phyloP scores from a whole-genome alignment of 108 stramenopile genomes.

The Bacterosira constricta region DNA sequence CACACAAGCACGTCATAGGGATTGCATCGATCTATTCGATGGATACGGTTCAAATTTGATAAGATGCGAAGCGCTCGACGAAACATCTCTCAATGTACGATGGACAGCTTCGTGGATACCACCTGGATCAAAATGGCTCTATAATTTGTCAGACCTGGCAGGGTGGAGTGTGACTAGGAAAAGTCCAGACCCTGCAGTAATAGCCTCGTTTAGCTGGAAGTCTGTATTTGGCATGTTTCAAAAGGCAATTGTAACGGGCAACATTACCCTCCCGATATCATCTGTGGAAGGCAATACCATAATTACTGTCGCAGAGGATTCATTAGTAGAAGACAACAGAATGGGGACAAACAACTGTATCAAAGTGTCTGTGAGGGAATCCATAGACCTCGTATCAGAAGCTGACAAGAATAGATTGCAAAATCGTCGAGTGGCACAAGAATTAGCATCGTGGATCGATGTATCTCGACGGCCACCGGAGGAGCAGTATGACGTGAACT shows the following conservation, averaged over 20 bases:
- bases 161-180: constrained; percentile 6
- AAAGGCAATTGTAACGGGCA: constrained; percentile 15
- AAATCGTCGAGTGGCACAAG: constrained; percentile 26
- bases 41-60: constrained; percentile 10
- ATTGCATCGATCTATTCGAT: constrained; percentile 29
- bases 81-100: constrained; percentile 21
- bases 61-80: constrained; percentile 21
- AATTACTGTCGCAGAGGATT: constrained; percentile 4
- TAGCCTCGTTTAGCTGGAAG: constrained; percentile 17
- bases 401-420: constrained; percentile 15
- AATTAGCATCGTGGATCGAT: constrained; percentile 23
- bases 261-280: constrained; percentile 25
- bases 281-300: constrained; percentile 23
- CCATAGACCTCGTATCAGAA: constrained; percentile 22
- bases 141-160: neutral
- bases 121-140: constrained; percentile 18
- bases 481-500: too few species aligned
- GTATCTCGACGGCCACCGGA: constrained; percentile 18
- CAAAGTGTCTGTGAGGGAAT: constrained; percentile 4
- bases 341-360: too few species aligned
- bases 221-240: constrained; percentile 22
- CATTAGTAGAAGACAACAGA: too few species aligned
- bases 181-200: neutral
- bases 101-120: constrained; percentile 29
- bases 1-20: constrained; percentile 2